Conservation (phyloP, 306 rosid species). For the Trichosanthes cucumerina region DNA sequence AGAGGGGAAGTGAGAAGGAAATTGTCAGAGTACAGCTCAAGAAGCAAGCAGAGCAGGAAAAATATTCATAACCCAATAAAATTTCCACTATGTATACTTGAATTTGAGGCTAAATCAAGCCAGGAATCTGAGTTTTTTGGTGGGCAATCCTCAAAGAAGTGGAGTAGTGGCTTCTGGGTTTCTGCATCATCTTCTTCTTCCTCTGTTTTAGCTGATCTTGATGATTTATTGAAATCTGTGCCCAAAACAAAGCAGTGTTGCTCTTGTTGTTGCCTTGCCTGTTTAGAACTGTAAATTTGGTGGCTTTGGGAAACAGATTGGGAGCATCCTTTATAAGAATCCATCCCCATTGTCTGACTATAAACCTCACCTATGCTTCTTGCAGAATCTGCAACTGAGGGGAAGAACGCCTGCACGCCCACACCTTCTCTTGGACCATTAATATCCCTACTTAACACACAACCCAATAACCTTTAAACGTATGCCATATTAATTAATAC, state of each 20-base stretch:
- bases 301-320: constrained; percentile 38
- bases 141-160: constrained; percentile 92
- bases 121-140: constrained; percentile 81
- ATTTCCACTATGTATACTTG: constrained; percentile 48
- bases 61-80: background rate
- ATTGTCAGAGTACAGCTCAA: background rate
- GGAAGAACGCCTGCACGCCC: constrained; percentile 80
- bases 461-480: background rate
- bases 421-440: constrained; percentile 57
- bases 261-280: constrained; percentile 26
- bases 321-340: constrained; percentile 40
- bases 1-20: background rate
- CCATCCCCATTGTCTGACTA: constrained; percentile 46
- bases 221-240: constrained; percentile 68
- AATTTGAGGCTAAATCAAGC: constrained; percentile 95
- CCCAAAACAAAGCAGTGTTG: constrained; percentile 83
- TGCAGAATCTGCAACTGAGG: constrained; percentile 53
- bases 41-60: background rate
- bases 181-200: constrained; percentile 36
- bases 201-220: constrained; percentile 34
- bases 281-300: constrained; percentile 16
- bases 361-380: constrained; percentile 40
- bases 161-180: constrained; percentile 80
- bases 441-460: constrained; percentile 33
- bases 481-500: background rate